Evolutionary conservation across 2,329 filamentous ascomycete species (phyloP).

Genomic region (Colletotrichum graminicola): DNA sequence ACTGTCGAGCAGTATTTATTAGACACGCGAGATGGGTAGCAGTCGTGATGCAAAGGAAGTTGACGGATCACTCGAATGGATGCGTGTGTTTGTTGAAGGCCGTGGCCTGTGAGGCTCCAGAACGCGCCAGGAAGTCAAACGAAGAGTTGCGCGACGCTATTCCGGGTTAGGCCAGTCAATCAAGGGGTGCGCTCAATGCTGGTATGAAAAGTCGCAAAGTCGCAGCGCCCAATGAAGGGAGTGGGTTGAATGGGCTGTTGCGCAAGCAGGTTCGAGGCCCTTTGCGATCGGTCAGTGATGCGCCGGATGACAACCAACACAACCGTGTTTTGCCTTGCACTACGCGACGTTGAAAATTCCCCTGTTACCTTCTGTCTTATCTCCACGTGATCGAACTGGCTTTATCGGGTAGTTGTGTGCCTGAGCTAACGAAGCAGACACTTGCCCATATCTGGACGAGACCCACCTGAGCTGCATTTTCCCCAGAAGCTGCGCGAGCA

Average conservation of each 20-base stretch:
- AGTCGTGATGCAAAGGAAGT: neutral
- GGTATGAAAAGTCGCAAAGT: neutral
- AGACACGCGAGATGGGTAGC: neutral
- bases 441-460: neutral
- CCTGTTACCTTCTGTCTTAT: conserved; percentile 14
- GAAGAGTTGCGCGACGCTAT: neutral
- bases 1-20: neutral
- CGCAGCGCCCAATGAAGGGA: conserved; percentile 14
- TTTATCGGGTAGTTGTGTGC: conserved; percentile 4
- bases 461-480: conserved; percentile 25
- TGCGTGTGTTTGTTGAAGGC: conserved; percentile 2
- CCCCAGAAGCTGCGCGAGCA: conserved; percentile 1
- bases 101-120: conserved; percentile 7
- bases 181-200: neutral
- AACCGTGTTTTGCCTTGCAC: conserved; percentile 37
- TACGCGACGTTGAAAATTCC: conserved; percentile 39
- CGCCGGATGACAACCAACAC: conserved; percentile 24
- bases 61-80: neutral
- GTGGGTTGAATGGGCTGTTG: conserved; percentile 24
- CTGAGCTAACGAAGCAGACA: neutral
- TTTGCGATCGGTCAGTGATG: conserved; percentile 40
- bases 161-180: neutral
- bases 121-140: conserved; percentile 7
- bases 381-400: conserved; percentile 14
- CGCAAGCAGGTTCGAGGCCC: conserved; percentile 30